Evolutionary conservation across 345 rosid genomes (phyloP).

Genomic region (Pugionium dolabratum): DNA sequence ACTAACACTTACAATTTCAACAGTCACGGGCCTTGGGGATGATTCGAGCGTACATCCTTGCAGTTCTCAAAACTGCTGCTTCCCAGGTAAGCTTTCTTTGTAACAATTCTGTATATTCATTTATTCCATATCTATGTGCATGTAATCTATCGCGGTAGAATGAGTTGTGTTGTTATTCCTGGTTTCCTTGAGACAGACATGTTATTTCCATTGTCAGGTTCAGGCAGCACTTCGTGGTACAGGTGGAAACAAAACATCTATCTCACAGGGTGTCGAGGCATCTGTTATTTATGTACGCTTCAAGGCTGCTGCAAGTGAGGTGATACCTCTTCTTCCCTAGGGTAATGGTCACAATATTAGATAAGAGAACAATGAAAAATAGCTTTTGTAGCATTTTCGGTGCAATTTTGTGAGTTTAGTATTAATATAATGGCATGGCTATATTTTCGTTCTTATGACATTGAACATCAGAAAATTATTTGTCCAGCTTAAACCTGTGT

Average conservation of each 20-base stretch:
- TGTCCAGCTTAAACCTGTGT: constrained; percentile 79
- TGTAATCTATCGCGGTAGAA: constrained; percentile 8
- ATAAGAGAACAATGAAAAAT: constrained; percentile 5
- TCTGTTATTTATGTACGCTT: constrained; percentile 92
- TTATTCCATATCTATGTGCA: constrained; percentile 6
- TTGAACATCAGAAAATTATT: not conserved
- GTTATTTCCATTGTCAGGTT: constrained; percentile 53
- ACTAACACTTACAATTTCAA: constrained; percentile 32
- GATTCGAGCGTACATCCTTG: constrained; percentile 87
- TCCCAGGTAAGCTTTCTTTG: constrained; percentile 56
- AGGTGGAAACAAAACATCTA: constrained; percentile 62
- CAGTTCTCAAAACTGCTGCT: constrained; percentile 83
- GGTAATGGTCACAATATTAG: not conserved
- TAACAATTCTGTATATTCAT: not conserved
- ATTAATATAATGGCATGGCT: not conserved
- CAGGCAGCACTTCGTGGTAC: constrained; percentile 75
- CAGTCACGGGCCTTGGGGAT: constrained; percentile 98
- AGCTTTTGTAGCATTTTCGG: constrained; percentile 2
- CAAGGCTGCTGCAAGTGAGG: constrained; percentile 98
- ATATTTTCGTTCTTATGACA: constrained; percentile 5
- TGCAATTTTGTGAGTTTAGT: constrained; percentile 24
- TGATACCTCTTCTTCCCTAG: constrained; percentile 17
- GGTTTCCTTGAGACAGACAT: constrained; percentile 31
- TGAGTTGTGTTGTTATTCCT: constrained; percentile 9
- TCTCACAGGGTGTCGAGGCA: constrained; percentile 96